Evolutionary conservation across 75 land plant species (phyloP).

Genomic region (Sequoiadendron giganteum): DNA sequence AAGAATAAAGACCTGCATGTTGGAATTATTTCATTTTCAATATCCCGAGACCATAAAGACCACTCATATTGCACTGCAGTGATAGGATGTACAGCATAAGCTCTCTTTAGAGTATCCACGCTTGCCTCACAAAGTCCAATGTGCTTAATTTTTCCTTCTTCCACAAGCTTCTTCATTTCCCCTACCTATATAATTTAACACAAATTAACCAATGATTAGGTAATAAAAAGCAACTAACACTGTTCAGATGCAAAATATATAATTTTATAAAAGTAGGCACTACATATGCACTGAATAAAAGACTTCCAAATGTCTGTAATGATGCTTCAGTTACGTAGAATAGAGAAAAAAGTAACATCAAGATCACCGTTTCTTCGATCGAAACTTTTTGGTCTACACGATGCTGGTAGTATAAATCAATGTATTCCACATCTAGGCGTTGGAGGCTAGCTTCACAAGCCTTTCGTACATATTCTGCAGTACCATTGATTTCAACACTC

Average conservation of each 20-base stretch:
- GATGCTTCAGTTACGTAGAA: not conserved
- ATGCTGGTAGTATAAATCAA: constrained; percentile 64
- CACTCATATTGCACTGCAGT: constrained; percentile 44
- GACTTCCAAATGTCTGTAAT: not conserved
- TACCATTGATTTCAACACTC: constrained; percentile 23
- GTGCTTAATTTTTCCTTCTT: constrained; percentile 40
- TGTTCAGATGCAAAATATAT: not conserved
- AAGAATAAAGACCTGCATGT: constrained; percentile 31
- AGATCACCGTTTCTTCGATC: constrained; percentile 31
- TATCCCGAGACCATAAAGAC: constrained; percentile 41
- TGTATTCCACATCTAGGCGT: constrained; percentile 65
- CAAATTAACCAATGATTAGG: not conserved
- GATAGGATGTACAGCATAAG: constrained; percentile 44
- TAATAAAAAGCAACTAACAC: not conserved
- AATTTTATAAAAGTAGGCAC: not conserved
- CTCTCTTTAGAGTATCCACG: constrained; percentile 21
- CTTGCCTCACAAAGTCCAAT: constrained; percentile 34
- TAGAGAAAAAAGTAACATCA: not conserved
- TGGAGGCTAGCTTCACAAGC: constrained; percentile 62
- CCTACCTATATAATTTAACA: constrained; percentile 20
- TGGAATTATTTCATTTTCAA: constrained; percentile 36
- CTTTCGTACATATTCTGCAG: constrained; percentile 50
- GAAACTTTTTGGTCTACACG: constrained; percentile 48
- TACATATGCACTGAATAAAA: not conserved
- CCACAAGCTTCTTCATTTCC: constrained; percentile 41